Evolutionary conservation across 106 monocot species (phyloP).

Genomic region (Narthecium ossifragum): DNA sequence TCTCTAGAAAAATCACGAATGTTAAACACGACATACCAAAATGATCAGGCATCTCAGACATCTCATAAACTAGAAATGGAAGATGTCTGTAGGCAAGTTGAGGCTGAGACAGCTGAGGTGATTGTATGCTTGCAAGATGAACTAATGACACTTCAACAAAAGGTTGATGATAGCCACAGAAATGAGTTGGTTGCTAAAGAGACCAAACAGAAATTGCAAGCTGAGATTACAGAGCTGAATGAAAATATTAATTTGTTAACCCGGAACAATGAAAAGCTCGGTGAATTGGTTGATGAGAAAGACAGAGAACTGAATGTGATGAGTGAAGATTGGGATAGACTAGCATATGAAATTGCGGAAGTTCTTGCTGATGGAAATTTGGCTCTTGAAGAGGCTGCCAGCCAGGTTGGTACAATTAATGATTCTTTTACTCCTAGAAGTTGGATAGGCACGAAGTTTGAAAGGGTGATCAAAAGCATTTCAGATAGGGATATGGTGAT

Average conservation of each 20-base stretch:
- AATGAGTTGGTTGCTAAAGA: slow-evolving; percentile 38
- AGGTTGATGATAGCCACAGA: slow-evolving; percentile 36
- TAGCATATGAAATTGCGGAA: slow-evolving; percentile 58
- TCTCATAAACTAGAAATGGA: slow-evolving; percentile 69
- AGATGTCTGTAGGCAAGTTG: slow-evolving; percentile 69
- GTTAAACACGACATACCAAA: slow-evolving; percentile 41
- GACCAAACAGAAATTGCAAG: slow-evolving; percentile 31
- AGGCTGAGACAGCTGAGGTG: slow-evolving; percentile 84
- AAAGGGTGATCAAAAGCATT: slow-evolving; percentile 41
- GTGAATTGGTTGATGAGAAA: slow-evolving; percentile 44
- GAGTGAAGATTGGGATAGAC: slow-evolving; percentile 46
- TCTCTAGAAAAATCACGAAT: slow-evolving; percentile 53
- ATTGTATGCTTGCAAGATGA: slow-evolving; percentile 92
- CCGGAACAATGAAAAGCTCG: slow-evolving; percentile 45
- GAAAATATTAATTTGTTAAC: slow-evolving; percentile 31
- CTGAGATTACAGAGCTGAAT: slow-evolving; percentile 29
- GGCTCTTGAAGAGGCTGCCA: slow-evolving; percentile 57
- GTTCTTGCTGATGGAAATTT: slow-evolving; percentile 54
- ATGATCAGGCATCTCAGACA: slow-evolving; percentile 34
- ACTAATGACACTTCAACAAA: slow-evolving; percentile 38
- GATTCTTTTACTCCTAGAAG: slow-evolving; percentile 31
- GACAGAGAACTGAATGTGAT: slow-evolving; percentile 25
- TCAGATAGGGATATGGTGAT: slow-evolving; percentile 67
- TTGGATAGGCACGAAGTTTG: slow-evolving; percentile 52
- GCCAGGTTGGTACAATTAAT: slow-evolving; percentile 39